Percentiles rank a stretch among this genome's conserved stretches.
These are phyloP conservation scores for Celoporthe dispersa DNA, from an alignment of 2,329 filamentous ascomycete genomes.

Conservation along the genomic window DNA sequence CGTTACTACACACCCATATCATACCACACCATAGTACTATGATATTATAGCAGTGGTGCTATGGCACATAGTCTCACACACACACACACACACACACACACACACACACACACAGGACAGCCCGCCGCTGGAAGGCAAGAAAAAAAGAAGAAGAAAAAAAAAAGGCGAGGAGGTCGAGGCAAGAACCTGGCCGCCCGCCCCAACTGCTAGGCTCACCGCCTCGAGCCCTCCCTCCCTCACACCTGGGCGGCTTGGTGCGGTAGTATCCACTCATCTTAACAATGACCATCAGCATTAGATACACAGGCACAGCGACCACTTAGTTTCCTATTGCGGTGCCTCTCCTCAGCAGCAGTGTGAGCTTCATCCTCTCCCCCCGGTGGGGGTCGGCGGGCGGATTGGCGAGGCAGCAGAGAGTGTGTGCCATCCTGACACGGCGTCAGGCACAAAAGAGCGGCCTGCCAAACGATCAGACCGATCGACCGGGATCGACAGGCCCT, in stretches of 20 bases:
- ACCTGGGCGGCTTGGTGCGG: not conserved
- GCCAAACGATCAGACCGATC: not conserved
- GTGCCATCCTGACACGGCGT: not conserved
- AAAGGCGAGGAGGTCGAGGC: not conserved
- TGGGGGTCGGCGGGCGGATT: not conserved
- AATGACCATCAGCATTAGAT: constrained; percentile 2
- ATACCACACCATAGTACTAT: not conserved
- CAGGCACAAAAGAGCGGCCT: constrained; percentile 1
- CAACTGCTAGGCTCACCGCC: not conserved
- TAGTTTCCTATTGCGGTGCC: not conserved
- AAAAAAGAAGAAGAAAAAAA: no score
- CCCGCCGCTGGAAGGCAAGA: not conserved
- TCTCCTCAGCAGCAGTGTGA: not conserved
- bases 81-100: no score
- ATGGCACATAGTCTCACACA: not conserved
- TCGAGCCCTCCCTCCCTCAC: not conserved
- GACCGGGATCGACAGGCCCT: not conserved
- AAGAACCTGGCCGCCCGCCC: not conserved
- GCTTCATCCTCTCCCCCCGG: not conserved
- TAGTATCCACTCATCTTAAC: not conserved
- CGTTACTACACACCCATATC: not conserved
- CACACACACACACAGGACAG: not conserved
- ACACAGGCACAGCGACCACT: not conserved
- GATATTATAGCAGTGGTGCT: not conserved
- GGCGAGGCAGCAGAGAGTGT: not conserved